These are phyloP conservation scores for Salinomyces thailandicus DNA, from an alignment of 2,329 filamentous ascomycete genomes.

Conservation along the genomic window DNA sequence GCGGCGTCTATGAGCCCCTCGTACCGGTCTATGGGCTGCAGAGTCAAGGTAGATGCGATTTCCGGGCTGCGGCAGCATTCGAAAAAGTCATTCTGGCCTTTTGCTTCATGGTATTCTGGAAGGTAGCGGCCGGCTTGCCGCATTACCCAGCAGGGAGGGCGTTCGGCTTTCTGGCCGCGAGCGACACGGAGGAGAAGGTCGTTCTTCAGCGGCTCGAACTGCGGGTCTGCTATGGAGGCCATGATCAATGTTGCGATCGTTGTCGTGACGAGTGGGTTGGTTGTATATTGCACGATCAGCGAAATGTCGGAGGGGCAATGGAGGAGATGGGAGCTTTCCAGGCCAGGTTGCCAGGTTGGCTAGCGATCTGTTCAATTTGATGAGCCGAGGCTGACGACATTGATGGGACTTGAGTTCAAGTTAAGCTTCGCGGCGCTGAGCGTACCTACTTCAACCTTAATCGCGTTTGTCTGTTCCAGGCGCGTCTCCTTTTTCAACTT, in stretches of 20 bases:
- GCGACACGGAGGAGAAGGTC: slow-evolving; percentile 85
- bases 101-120: slow-evolving; percentile 93
- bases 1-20: slow-evolving; percentile 85
- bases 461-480: too few relatives aligned
- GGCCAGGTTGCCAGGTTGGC: too few relatives aligned
- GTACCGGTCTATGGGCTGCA: slow-evolving; percentile 90
- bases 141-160: slow-evolving; percentile 98
- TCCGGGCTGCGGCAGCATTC: slow-evolving; percentile 91
- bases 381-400: background rate
- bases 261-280: background rate
- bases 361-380: background rate
- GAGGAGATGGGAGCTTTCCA: background rate
- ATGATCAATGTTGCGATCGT: background rate
- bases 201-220: slow-evolving; percentile 78
- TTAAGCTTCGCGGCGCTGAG: too few relatives aligned
- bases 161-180: slow-evolving; percentile 79
- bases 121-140: slow-evolving; percentile 96
- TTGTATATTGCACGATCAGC: too few relatives aligned
- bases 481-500: too few relatives aligned
- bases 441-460: too few relatives aligned
- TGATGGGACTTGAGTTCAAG: too few relatives aligned
- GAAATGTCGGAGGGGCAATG: background rate
- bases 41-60: slow-evolving; percentile 81
- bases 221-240: background rate
- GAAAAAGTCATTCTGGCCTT: slow-evolving; percentile 88